Evolutionary conservation across 2,329 filamentous ascomycete species (phyloP).

Genomic region (Daldinia sp.): DNA sequence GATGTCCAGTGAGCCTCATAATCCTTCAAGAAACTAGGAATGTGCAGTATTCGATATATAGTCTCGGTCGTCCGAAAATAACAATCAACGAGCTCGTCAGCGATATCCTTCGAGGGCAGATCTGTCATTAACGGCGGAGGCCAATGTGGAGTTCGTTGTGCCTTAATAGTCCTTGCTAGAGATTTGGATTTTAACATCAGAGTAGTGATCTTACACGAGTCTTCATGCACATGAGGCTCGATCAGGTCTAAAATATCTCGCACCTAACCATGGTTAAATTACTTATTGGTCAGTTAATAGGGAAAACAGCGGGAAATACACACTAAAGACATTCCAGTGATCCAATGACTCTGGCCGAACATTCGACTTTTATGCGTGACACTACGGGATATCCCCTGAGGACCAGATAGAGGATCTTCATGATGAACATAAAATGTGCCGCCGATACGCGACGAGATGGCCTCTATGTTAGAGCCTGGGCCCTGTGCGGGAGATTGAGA

Average conservation of each 20-base stretch:
- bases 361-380: slow-evolving; percentile 63
- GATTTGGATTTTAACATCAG: slow-evolving; percentile 61
- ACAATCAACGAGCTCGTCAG: slow-evolving; percentile 57
- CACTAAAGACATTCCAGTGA: slow-evolving; percentile 58
- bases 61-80: slow-evolving; percentile 60
- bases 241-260: slow-evolving; percentile 55
- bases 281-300: neutral
- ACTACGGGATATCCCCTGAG: slow-evolving; percentile 50
- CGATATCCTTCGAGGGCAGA: slow-evolving; percentile 57
- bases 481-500: neutral
- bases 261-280: slow-evolving; percentile 46
- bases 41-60: slow-evolving; percentile 59
- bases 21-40: slow-evolving; percentile 57
- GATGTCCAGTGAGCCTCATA: slow-evolving; percentile 61
- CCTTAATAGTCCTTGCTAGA: slow-evolving; percentile 62
- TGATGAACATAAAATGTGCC: slow-evolving; percentile 55
- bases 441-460: slow-evolving; percentile 48
- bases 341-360: slow-evolving; percentile 66
- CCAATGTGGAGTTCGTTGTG: slow-evolving; percentile 57
- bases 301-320: slow-evolving; percentile 36
- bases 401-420: slow-evolving; percentile 47
- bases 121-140: slow-evolving; percentile 52
- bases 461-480: slow-evolving; percentile 47
- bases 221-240: slow-evolving; percentile 52
- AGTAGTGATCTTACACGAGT: slow-evolving; percentile 47